A percentile compares a stretch with the other conserved stretches of the same genome.
phyloP scores from a whole-genome alignment of 2,329 filamentous ascomycete genomes.

The Fusarium oligoseptatum region DNA sequence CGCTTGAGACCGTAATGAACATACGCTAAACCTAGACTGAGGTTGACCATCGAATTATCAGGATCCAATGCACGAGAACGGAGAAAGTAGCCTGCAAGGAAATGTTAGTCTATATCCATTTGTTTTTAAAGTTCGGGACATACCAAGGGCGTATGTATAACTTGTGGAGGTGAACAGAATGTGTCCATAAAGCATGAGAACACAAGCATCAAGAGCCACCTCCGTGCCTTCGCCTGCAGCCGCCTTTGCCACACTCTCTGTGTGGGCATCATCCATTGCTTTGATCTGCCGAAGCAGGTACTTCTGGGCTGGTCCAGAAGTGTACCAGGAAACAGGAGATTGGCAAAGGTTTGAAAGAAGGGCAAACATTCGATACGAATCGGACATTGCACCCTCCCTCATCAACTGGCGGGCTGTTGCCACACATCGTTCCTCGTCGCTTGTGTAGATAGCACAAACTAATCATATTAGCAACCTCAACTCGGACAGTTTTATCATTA shows the following conservation, averaged over 20 bases:
- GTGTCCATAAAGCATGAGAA: conserved; percentile 91
- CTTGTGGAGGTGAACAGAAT: conserved; percentile 87
- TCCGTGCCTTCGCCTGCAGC: conserved; percentile 13
- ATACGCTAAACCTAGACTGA: conserved; percentile 87
- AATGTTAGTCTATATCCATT: conserved; percentile 3
- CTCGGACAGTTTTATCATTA: not conserved
- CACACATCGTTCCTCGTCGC: conserved; percentile 82
- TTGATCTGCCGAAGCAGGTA: conserved; percentile 94
- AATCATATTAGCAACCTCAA: conserved; percentile 27
- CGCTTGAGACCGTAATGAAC: conserved; percentile 91
- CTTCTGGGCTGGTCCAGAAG: conserved; percentile 86
- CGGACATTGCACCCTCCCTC: conserved; percentile 83
- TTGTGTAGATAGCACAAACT: conserved; percentile 85
- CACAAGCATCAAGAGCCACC: conserved; percentile 75
- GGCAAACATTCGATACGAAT: conserved; percentile 86
- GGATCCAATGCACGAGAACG: conserved; percentile 81
- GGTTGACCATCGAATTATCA: conserved; percentile 80
- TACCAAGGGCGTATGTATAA: conserved; percentile 85
- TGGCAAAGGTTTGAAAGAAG: conserved; percentile 82
- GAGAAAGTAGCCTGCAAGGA: conserved; percentile 79
- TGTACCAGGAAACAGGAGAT: conserved; percentile 80
- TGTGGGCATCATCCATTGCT: conserved; percentile 78
- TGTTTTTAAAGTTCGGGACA: conserved; percentile 30
- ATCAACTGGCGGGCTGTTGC: conserved; percentile 86
- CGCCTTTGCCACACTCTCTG: conserved; percentile 38